Percentiles rank a stretch among this genome's conserved stretches.
phyloP scores from a whole-genome alignment of 2,329 filamentous ascomycete genomes.

The Colletotrichum endophyticum region DNA sequence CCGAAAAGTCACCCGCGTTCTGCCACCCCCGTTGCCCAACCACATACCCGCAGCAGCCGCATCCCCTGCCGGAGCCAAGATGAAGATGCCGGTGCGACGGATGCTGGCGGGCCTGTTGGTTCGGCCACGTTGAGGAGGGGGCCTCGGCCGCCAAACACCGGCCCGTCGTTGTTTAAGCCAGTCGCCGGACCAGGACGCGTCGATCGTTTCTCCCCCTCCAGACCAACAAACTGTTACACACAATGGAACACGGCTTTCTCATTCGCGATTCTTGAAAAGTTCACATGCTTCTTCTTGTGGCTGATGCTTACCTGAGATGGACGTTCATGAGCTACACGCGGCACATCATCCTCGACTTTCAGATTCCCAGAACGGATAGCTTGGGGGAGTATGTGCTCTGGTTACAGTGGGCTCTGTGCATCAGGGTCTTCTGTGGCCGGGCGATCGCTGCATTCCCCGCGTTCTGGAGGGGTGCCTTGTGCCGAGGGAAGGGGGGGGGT shows the following conservation, averaged over 20 bases:
- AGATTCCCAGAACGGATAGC: neutral
- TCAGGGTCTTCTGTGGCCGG: slow-evolving; percentile 19
- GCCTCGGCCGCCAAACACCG: neutral
- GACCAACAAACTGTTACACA: neutral
- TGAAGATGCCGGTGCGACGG: neutral
- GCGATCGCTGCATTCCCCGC: slow-evolving; percentile 13
- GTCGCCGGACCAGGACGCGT: neutral
- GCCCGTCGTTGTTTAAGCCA: neutral
- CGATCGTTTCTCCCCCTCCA: neutral
- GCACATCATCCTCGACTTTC: neutral
- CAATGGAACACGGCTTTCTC: neutral
- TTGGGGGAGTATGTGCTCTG: neutral
- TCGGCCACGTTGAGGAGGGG: neutral
- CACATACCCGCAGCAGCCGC: neutral
- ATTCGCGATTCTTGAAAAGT: neutral
- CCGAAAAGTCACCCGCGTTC: neutral
- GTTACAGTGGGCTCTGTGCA: slow-evolving; percentile 1
- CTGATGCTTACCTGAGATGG: slow-evolving; percentile 9
- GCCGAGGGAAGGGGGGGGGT: neutral
- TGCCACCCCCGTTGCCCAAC: neutral
- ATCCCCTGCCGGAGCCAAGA: slow-evolving; percentile 1
- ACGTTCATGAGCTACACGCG: neutral
- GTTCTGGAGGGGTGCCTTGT: neutral
- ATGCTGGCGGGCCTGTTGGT: neutral
- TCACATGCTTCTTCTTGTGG: neutral